Evolutionary conservation across 2,329 filamentous ascomycete genomes (phyloP).

Genomic region (Penicillium sp.): DNA sequence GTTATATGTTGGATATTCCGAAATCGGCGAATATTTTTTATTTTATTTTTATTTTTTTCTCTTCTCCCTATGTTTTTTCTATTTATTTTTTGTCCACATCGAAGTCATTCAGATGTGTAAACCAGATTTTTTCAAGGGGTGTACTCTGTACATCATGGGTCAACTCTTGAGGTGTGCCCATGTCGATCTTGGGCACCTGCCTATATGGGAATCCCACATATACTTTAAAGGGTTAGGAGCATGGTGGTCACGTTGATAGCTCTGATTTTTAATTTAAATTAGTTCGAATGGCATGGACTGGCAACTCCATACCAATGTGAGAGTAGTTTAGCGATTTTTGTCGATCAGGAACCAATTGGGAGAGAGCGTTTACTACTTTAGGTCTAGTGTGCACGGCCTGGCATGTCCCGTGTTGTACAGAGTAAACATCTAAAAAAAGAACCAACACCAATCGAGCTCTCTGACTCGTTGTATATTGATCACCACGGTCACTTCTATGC

Average conservation of each 20-base stretch:
- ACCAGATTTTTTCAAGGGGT: not conserved
- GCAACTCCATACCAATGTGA: not conserved
- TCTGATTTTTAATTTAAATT: not conserved
- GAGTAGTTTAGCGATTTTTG: not conserved
- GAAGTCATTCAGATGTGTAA: not conserved
- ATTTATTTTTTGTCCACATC: not conserved
- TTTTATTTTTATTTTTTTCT: not conserved
- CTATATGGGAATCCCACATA: not conserved
- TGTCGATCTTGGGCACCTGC: not conserved
- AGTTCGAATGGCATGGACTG: not conserved
- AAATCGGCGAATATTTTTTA: not conserved
- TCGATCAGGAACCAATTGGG: not conserved
- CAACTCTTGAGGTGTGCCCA: not conserved
- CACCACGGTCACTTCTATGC: not conserved
- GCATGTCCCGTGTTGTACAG: not conserved
- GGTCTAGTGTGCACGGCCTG: constrained; percentile 1
- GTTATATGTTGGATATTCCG: no score
- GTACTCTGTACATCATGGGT: not conserved
- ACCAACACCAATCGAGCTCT: constrained; percentile 14
- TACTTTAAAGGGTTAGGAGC: not conserved
- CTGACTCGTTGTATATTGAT: constrained; percentile 9
- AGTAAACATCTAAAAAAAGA: constrained; percentile 20
- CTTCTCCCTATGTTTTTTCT: not conserved
- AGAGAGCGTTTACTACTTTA: not conserved
- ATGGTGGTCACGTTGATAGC: not conserved